Conservation (phyloP, 331 rosid genomes). For the Erythrophleum ivorense region DNA sequence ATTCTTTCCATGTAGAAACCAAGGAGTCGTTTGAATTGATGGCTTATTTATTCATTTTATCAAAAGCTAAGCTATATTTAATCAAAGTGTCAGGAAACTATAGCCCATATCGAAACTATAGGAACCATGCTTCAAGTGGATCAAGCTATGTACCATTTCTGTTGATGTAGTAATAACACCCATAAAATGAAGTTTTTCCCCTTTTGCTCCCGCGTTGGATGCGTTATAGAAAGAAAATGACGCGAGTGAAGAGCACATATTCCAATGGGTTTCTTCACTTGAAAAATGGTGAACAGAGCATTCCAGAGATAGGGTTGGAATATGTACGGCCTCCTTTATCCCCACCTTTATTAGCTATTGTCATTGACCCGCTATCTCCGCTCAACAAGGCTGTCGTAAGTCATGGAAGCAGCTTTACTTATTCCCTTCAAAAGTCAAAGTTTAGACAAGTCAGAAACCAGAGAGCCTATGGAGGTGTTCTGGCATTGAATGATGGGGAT, state of each 20-base stretch:
- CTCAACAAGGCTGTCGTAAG: constrained; percentile 36
- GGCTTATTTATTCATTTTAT: constrained; percentile 41
- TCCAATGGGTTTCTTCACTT: constrained; percentile 41
- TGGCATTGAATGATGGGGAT: neutral
- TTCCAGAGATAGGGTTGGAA: neutral
- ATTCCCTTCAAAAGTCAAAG: constrained; percentile 27
- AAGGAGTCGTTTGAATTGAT: constrained; percentile 42
- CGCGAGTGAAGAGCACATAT: constrained; percentile 44
- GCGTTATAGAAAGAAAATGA: constrained; percentile 12
- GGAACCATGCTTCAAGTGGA: neutral
- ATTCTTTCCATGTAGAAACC: constrained; percentile 41
- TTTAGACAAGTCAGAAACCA: neutral
- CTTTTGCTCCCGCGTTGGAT: neutral
- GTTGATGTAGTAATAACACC: neutral
- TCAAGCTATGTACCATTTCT: neutral
- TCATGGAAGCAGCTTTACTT: neutral
- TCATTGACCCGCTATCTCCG: constrained; percentile 44
- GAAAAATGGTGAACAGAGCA: constrained; percentile 28
- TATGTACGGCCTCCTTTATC: constrained; percentile 27
- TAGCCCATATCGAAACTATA: neutral
- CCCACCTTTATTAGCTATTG: constrained; percentile 33
- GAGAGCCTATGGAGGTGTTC: neutral
- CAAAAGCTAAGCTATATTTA: constrained; percentile 46
- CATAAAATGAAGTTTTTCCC: neutral
- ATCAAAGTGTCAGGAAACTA: neutral